A percentile compares a stretch with the other conserved stretches of the same genome.
phyloP scores from a whole-genome alignment of 1,139 yeast species.

The Pichia terricola region DNA sequence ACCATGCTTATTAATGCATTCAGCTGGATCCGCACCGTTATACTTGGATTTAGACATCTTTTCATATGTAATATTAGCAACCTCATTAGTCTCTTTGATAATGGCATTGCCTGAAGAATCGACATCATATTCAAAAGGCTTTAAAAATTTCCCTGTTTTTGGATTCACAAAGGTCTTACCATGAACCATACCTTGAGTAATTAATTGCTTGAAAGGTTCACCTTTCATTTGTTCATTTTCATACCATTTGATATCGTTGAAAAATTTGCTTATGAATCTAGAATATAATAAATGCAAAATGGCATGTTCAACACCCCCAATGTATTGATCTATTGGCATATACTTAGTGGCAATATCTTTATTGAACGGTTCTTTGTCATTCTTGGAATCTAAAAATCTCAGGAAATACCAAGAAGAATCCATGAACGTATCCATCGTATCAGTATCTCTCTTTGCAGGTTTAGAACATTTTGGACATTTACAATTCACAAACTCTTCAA shows the following conservation, averaged over 20 bases:
- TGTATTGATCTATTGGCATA: conserved; percentile 82
- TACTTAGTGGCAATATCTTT: conserved; percentile 39
- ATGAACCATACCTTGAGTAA: conserved; percentile 98
- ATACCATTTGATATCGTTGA: conserved; percentile 56
- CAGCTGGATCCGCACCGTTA: conserved; percentile 87
- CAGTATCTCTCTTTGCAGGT: conserved; percentile 81
- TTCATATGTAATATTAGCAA: conserved; percentile 56
- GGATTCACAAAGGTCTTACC: conserved; percentile 79
- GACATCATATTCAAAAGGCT: conserved; percentile 59
- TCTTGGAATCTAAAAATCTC: conserved; percentile 70
- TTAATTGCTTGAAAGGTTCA: conserved; percentile 72
- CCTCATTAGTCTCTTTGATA: conserved; percentile 39
- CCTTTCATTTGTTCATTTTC: conserved; percentile 36
- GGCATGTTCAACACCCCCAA: conserved; percentile 97
- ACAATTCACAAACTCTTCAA: conserved; percentile 62
- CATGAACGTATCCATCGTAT: conserved; percentile 97
- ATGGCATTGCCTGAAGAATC: conserved; percentile 33
- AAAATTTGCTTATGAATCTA: conserved; percentile 73
- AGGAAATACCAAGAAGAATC: conserved; percentile 96
- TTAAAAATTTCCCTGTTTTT: conserved; percentile 59
- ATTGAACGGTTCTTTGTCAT: conserved; percentile 43
- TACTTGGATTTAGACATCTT: conserved; percentile 95
- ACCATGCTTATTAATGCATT: conserved; percentile 70
- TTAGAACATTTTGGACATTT: conserved; percentile 75
- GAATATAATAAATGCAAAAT: conserved; percentile 81